phyloP scores from a whole-genome alignment of 345 rosid species.

The Rhizophora apiculata region DNA sequence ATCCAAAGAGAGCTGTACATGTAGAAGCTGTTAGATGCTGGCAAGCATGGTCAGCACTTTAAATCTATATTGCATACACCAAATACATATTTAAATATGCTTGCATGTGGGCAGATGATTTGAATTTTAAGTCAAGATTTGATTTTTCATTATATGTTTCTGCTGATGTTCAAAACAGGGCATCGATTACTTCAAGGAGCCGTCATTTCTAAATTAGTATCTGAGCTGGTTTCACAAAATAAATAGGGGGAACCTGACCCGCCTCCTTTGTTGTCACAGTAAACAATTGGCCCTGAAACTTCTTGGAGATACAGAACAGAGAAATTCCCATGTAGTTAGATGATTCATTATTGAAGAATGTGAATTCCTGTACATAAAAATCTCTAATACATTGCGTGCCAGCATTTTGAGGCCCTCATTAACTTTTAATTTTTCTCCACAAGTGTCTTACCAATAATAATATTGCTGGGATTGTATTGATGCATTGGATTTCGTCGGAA shows the following conservation, averaged over 20 bases:
- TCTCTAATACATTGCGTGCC: no score
- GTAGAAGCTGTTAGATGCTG: constrained; percentile 76
- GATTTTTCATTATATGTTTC: background rate
- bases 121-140: background rate
- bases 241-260: background rate
- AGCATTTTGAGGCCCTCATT: no score
- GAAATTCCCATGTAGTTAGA: no score
- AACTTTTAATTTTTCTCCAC: no score
- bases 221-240: background rate
- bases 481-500: no score
- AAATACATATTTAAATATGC: background rate
- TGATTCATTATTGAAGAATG: no score
- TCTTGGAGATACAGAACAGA: no score
- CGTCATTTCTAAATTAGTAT: constrained; percentile 20
- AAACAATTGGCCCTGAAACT: background rate
- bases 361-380: no score
- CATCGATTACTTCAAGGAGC: constrained; percentile 35
- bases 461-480: no score
- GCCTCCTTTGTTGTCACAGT: background rate
- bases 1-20: constrained; percentile 79
- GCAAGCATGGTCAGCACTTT: constrained; percentile 63
- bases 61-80: background rate
- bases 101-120: background rate
- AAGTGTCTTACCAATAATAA: no score
- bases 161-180: constrained; percentile 32